Evolutionary conservation across 2,329 filamentous ascomycete species (phyloP).

Genomic region (Neoscytalidium dimidiatum): DNA sequence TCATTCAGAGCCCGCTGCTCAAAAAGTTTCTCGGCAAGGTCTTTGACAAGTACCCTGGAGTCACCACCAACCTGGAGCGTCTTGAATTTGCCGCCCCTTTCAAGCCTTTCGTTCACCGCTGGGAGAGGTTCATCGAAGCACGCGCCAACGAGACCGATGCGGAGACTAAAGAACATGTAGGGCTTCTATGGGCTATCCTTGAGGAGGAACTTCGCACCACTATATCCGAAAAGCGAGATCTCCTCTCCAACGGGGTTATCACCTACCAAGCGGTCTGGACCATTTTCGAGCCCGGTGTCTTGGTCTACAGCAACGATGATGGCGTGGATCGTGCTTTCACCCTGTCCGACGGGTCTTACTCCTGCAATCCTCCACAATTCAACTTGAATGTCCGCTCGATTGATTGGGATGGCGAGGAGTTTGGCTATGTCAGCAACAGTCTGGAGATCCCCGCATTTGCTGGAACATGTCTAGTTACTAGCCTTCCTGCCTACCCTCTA

Average conservation of each 20-base stretch:
- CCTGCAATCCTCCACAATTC: slow-evolving; percentile 21
- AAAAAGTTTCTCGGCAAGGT: slow-evolving; percentile 33
- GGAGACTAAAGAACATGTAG: slow-evolving; percentile 28
- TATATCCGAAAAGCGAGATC: slow-evolving; percentile 24
- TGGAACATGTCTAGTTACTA: slow-evolving; percentile 43
- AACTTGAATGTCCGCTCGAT: slow-evolving; percentile 26
- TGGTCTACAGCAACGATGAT: slow-evolving; percentile 22
- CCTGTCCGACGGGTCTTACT: slow-evolving; percentile 21
- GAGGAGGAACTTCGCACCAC: slow-evolving; percentile 20
- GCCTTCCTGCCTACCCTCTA: slow-evolving; percentile 42
- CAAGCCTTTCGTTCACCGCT: slow-evolving; percentile 39
- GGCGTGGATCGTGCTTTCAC: slow-evolving; percentile 24
- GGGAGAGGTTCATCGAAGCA: slow-evolving; percentile 31
- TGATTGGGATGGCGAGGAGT: slow-evolving; percentile 30
- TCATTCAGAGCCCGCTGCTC: slow-evolving; percentile 37
- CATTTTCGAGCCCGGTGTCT: slow-evolving; percentile 25
- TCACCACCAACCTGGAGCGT: slow-evolving; percentile 34
- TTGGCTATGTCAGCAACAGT: slow-evolving; percentile 25
- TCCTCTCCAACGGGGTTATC: slow-evolving; percentile 24
- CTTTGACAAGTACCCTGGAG: slow-evolving; percentile 35
- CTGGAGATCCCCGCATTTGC: slow-evolving; percentile 25
- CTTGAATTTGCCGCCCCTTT: slow-evolving; percentile 38
- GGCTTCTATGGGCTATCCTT: slow-evolving; percentile 31
- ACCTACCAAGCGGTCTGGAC: slow-evolving; percentile 24
- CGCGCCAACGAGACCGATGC: slow-evolving; percentile 31